phyloP scores from a whole-genome alignment of 805 yeast genomes.

The Lachancea cidri region DNA sequence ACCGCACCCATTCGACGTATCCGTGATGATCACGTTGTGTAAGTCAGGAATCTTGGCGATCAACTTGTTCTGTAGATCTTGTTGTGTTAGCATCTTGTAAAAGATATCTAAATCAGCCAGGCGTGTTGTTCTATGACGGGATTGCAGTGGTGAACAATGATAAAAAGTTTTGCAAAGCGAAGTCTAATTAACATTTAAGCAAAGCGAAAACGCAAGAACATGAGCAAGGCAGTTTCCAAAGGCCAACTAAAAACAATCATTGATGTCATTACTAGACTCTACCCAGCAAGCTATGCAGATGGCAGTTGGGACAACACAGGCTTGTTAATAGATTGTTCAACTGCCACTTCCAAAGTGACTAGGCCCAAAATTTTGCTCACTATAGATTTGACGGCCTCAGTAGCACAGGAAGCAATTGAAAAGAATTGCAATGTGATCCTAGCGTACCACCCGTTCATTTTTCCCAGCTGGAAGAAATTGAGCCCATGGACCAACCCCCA shows the following conservation, averaged over 20 bases:
- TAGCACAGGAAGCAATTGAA: constrained; percentile 77
- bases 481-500: constrained; percentile 64
- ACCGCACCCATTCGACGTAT: constrained; percentile 86
- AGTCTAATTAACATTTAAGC: neutral
- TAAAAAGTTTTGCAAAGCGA: neutral
- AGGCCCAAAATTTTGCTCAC: constrained; percentile 51
- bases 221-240: constrained; percentile 25
- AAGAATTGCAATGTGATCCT: constrained; percentile 52
- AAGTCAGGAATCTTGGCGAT: constrained; percentile 23
- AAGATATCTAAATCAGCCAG: too few species aligned
- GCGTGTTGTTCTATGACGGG: too few species aligned
- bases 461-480: constrained; percentile 76
- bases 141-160: too few species aligned
- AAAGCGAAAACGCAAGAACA: neutral
- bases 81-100: constrained; percentile 20
- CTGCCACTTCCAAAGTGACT: constrained; percentile 12
- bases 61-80: constrained; percentile 23
- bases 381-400: constrained; percentile 77
- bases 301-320: constrained; percentile 95
- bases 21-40: constrained; percentile 33
- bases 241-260: constrained; percentile 42
- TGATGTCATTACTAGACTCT: constrained; percentile 58
- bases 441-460: constrained; percentile 94
- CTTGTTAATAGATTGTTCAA: constrained; percentile 65
- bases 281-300: constrained; percentile 80